Base-by-base conservation (phyloP, 345 rosid species). In the Aquilaria yunnanensis region DNA sequence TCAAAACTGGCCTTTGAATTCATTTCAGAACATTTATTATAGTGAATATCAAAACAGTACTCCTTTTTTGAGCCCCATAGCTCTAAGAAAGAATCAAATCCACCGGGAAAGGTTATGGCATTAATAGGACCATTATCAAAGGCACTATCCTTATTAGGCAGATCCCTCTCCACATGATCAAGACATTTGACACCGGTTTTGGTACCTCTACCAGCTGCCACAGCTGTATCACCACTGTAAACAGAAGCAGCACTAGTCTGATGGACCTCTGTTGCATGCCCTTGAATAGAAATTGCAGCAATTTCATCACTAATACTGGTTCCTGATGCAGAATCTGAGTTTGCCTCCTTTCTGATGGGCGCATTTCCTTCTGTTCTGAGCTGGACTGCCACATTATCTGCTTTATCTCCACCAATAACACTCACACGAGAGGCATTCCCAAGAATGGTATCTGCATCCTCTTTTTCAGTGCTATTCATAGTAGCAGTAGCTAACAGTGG, bases 11-110 rank as follows among this genome's bases (percentile, higher is more conserved):
- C 75, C 70, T 60, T 56, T 47, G 81, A 70, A 57, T 81, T 83
- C 57, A 73, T 54, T 73, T 73, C 81, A 61, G 83, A 72, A 66
- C 73, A 63, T 72, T 81, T 88, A 64, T 62, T 82, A 58, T 86
- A 93, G 78, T 93, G 97, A 61, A 93, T 59, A 45, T 93, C 98
- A 81, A 93, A 93, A 78, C 69, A 88, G 72, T 86, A 93, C 55
- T 90, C 96, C n/a, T 31, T 57, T 63, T 70, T 62, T 57, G 82
- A 63, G 51, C 77, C 85, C 98, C 96, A 90, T 58, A 82, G 74
- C 71, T 81, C 87, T 90, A 93, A 77, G 81, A 93, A 93, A 77
- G 81, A 77, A 74, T 93, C 97, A 68, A 93, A 74, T 69, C 98
- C 97, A 51, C 97, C 97, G 29, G 76, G 59, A 52, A 62, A 56